phyloP scores from a whole-genome alignment of 805 yeast species.

The Diddensiella transvaalensis region DNA sequence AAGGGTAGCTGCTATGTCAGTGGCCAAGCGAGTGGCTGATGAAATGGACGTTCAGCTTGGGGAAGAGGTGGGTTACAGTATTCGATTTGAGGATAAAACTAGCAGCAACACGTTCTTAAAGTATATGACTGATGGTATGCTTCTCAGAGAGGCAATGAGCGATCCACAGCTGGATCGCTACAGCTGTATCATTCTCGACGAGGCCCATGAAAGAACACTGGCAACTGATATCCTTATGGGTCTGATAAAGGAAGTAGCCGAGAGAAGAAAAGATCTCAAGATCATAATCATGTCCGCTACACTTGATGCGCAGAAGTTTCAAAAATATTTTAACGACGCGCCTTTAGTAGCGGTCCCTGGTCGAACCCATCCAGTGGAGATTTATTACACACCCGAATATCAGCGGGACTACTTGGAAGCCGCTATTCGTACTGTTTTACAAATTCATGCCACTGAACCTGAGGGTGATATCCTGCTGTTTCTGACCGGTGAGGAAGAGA shows the following conservation, averaged over 20 bases:
- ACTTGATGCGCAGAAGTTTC: constrained; percentile 89
- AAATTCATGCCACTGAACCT: constrained; percentile 94
- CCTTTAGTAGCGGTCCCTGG: constrained; percentile 97
- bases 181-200: constrained; percentile 90
- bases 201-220: constrained; percentile 96
- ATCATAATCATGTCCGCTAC: constrained; percentile 97
- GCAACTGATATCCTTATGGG: constrained; percentile 98
- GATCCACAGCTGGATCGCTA: constrained; percentile 79
- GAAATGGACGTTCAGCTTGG: constrained; percentile 95
- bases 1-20: constrained; percentile 99
- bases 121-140: constrained; percentile 99
- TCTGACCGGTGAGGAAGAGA: constrained; percentile 95
- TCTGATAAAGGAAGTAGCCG: constrained; percentile 73
- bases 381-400: constrained; percentile 93
- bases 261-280: constrained; percentile 81
- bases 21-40: constrained; percentile 94
- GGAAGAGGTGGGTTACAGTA: constrained; percentile 90
- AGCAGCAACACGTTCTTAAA: constrained; percentile 75
- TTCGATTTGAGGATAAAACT: constrained; percentile 90
- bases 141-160: constrained; percentile 94
- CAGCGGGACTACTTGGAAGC: constrained; percentile 94
- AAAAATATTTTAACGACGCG: constrained; percentile 81
- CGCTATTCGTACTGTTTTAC: constrained; percentile 91
- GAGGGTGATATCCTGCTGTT: constrained; percentile 86
- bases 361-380: constrained; percentile 95